Conservation (phyloP, 441 rosid genomes). For the Bruguiera hainesii region DNA sequence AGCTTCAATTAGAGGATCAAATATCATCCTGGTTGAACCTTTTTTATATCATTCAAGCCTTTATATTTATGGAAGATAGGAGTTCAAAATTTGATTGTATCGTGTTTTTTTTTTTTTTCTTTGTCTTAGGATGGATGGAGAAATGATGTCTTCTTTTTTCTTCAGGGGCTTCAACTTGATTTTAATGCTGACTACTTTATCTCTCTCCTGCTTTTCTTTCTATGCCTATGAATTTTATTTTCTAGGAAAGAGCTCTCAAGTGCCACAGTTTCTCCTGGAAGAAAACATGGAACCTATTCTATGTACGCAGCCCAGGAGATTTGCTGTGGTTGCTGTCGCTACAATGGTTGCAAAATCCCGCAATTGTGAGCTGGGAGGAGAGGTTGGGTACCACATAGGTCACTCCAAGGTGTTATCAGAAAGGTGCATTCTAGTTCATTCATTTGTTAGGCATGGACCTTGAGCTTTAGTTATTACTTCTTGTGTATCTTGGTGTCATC, state of each 20-base stretch:
- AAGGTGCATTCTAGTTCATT: slow-evolving; percentile 37
- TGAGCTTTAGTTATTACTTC: background rate
- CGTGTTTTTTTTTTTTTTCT: no score
- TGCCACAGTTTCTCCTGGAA: slow-evolving; percentile 88
- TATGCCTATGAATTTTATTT: slow-evolving; percentile 2
- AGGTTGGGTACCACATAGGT: slow-evolving; percentile 95
- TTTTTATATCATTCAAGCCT: background rate
- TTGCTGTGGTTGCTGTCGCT: slow-evolving; percentile 96
- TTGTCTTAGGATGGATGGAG: no score
- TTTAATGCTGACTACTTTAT: background rate
- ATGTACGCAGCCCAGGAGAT: slow-evolving; percentile 93
- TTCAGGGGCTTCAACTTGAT: background rate
- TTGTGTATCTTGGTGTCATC: background rate
- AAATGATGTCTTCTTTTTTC: no score
- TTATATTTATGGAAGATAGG: background rate
- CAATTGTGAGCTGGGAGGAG: slow-evolving; percentile 72
- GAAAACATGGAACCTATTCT: slow-evolving; percentile 67
- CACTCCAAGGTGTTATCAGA: slow-evolving; percentile 61
- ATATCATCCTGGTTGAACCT: background rate
- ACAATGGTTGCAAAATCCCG: slow-evolving; percentile 92
- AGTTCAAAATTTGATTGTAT: no score
- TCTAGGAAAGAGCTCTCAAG: slow-evolving; percentile 96
- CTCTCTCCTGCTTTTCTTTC: background rate
- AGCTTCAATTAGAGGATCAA: background rate
- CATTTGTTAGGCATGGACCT: background rate